A percentile compares a stretch with the other conserved stretches of the same genome.
These are phyloP conservation scores for Sorghum bicolor DNA, from an alignment of 176 grass and related monocot species.

Conservation along the genomic window DNA sequence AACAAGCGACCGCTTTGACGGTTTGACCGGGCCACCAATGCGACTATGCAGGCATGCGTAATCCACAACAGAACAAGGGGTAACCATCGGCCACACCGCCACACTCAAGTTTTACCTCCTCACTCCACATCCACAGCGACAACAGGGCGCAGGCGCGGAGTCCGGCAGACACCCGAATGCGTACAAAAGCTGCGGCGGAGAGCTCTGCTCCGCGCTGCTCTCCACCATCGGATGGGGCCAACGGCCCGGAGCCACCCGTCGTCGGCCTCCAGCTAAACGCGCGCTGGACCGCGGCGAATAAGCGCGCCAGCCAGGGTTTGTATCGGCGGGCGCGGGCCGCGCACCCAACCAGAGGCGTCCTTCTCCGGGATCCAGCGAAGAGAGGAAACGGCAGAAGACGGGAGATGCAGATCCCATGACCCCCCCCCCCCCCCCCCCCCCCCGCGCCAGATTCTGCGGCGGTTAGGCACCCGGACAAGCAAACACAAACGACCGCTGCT, in stretches of 20 bases:
- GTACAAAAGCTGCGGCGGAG: background rate
- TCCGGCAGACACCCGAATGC: background rate
- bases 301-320: background rate
- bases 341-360: conserved; percentile 8
- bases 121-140: too few relatives aligned
- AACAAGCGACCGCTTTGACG: background rate
- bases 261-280: background rate
- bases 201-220: background rate
- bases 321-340: too few relatives aligned
- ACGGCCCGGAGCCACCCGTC: background rate
- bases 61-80: background rate
- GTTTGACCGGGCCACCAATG: conserved; percentile 31
- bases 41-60: background rate
- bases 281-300: background rate
- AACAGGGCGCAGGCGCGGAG: too few relatives aligned
- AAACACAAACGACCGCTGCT: conserved; percentile 5
- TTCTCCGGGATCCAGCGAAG: conserved; percentile 11
- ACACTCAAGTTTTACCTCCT: background rate
- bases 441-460: conserved; percentile 27
- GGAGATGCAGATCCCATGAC: conserved; percentile 49
- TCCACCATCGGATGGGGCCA: background rate
- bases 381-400: background rate
- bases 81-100: background rate
- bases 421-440: conserved; percentile 28
- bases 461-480: conserved; percentile 17